phyloP scores from a whole-genome alignment of 805 yeast species.

The Suhomyces kilbournensis region DNA sequence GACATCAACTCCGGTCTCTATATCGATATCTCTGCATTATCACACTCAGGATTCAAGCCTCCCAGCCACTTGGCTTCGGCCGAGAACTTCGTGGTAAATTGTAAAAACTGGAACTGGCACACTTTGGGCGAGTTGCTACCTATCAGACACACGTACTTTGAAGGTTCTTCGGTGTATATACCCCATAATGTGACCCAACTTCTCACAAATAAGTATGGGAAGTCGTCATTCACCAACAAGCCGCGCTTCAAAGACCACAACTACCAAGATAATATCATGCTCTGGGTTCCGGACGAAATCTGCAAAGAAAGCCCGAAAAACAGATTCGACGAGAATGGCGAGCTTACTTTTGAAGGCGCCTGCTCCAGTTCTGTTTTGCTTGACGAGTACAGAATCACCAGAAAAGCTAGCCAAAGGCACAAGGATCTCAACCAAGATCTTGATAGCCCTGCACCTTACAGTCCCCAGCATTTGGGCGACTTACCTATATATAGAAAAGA shows the following conservation, averaged over 20 bases:
- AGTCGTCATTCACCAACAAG: conserved; percentile 27
- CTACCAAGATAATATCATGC: conserved; percentile 39
- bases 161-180: conserved; percentile 34
- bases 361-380: conserved; percentile 33
- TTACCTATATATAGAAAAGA: conserved; percentile 42
- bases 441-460: conserved; percentile 23
- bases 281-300: conserved; percentile 46
- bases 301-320: conserved; percentile 19
- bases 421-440: conserved; percentile 17
- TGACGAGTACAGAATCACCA: conserved; percentile 35
- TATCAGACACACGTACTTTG: conserved; percentile 34
- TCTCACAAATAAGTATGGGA: conserved; percentile 32
- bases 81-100: conserved; percentile 25
- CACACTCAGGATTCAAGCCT: conserved; percentile 16
- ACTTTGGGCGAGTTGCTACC: conserved; percentile 34
- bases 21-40: conserved; percentile 41
- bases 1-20: conserved; percentile 46
- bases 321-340: conserved; percentile 16
- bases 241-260: conserved; percentile 27
- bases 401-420: conserved; percentile 25
- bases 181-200: conserved; percentile 32
- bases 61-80: background rate
- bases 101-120: conserved; percentile 42
- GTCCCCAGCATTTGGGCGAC: conserved; percentile 22
- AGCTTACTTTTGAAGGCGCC: conserved; percentile 37